Percentiles rank a stretch among this genome's conserved stretches.
These are phyloP conservation scores for Aspergillus vadensis DNA, from an alignment of 2,329 filamentous ascomycete genomes.

Conservation along the genomic window DNA sequence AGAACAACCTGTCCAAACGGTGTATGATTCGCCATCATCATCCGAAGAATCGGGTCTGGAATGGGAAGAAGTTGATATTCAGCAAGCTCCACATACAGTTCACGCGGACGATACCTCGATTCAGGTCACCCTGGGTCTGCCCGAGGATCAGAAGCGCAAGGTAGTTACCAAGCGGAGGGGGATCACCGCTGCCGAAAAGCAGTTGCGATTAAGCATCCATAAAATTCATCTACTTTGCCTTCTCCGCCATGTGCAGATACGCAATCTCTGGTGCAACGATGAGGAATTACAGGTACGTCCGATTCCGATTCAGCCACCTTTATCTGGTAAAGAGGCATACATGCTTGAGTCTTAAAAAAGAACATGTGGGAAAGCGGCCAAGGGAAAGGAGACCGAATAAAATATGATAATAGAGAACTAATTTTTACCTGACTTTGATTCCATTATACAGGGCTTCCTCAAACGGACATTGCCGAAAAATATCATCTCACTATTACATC, in stretches of 20 bases:
- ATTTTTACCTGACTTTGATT: neutral
- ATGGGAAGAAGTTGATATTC: conserved; percentile 63
- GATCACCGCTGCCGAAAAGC: conserved; percentile 59
- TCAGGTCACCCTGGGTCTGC: conserved; percentile 42
- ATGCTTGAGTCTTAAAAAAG: too few relatives aligned
- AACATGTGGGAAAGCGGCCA: too few relatives aligned
- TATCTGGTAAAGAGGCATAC: neutral
- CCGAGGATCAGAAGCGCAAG: conserved; percentile 28
- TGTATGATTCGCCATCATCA: conserved; percentile 47
- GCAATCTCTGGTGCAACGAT: conserved; percentile 91
- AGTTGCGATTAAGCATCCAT: conserved; percentile 72
- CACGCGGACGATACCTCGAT: conserved; percentile 30
- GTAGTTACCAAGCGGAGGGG: conserved; percentile 50
- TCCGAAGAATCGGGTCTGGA: conserved; percentile 64
- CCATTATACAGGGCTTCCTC: conserved; percentile 45
- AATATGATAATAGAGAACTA: neutral
- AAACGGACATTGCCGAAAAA: conserved; percentile 67
- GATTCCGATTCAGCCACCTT: neutral
- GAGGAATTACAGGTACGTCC: conserved; percentile 60
- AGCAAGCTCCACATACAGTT: conserved; percentile 32
- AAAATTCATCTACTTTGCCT: conserved; percentile 84
- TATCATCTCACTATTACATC: conserved; percentile 67
- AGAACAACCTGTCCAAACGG: conserved; percentile 30
- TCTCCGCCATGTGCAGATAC: conserved; percentile 71
- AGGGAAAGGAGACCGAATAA: neutral